Evolutionary conservation across 2,329 filamentous ascomycete species (phyloP), one percentile per base, ranked within the genome.

Genomic region (Aspergillus fijiensis): DNA sequence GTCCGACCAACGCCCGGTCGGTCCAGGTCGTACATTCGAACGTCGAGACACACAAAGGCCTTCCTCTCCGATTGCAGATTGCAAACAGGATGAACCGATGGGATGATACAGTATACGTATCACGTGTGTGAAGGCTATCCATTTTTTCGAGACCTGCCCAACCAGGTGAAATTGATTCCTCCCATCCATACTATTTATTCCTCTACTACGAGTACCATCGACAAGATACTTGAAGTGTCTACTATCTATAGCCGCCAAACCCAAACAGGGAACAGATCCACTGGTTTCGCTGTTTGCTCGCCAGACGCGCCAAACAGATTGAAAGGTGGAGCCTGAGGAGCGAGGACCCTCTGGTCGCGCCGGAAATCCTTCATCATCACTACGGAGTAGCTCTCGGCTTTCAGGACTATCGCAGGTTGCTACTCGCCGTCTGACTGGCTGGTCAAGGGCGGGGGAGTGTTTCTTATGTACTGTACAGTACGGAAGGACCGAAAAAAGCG

Each of bases 401-500:
- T 42, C 35, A 33, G 39, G 25, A 3, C 23, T 23, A 23, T 23
- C 23, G 23, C 23, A 3, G 27, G 29, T 58, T 33, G 51, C 57
- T 35, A 49, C 55, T 60, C 11, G 47, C 56, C 60, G 59, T 51
- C 42, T 55, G 49, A 49, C 21, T 57, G 25, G 47, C 35, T 50
- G 11, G 33, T 35, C n/a, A 45, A 42, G 27, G 27, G 27, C 7
- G 27, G 27, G 27, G 27, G 25, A 7, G 9, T 7, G 27, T 7
- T 9, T 29, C 27, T 29, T 29, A 29, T 29, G 27, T 29, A 29
- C 27, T 29, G 27, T 29, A 29, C 27, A 9, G 39, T 48, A 51
- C 51, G 25, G 49, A 47, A 49, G 58, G 58, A 49, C 51, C 49
- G 58, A 60, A 55, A 60, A 55, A 29, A 21, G 52, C 27, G 39